phyloP scores from a whole-genome alignment of 2,329 filamentous ascomycete species.

The Exophiala viscosa region DNA sequence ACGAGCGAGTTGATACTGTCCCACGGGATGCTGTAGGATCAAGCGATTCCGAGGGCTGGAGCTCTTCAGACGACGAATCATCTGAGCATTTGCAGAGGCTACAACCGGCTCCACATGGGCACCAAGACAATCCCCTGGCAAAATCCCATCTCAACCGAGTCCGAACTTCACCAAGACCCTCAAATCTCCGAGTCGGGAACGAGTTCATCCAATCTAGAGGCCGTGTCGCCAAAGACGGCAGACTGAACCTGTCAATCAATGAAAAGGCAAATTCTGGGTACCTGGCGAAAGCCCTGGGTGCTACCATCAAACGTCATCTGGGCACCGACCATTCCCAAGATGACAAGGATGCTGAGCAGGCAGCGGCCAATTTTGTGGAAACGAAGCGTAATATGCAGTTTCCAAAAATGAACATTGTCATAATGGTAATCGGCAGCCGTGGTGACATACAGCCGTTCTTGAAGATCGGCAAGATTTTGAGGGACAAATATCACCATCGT shows the following conservation, averaged over 20 bases:
- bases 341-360: slow-evolving; percentile 12
- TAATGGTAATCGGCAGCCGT: slow-evolving; percentile 77
- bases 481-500: slow-evolving; percentile 67
- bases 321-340: slow-evolving; percentile 32
- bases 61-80: slow-evolving; percentile 18
- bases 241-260: slow-evolving; percentile 68
- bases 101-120: slow-evolving; percentile 8
- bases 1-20: not conserved
- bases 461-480: slow-evolving; percentile 67
- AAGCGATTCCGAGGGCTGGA: slow-evolving; percentile 15
- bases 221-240: slow-evolving; percentile 63
- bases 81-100: slow-evolving; percentile 7
- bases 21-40: not conserved
- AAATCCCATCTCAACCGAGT: slow-evolving; percentile 24
- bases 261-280: slow-evolving; percentile 68
- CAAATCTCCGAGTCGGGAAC: slow-evolving; percentile 20
- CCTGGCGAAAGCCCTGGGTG: slow-evolving; percentile 68
- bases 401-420: slow-evolving; percentile 69
- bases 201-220: slow-evolving; percentile 38
- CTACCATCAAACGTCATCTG: slow-evolving; percentile 58
- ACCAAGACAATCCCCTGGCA: slow-evolving; percentile 5
- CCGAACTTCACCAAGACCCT: slow-evolving; percentile 6
- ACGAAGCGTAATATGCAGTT: slow-evolving; percentile 29
- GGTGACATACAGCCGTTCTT: slow-evolving; percentile 80
- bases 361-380: slow-evolving; percentile 26